Conservation (phyloP, 106 monocot species). For the Agapanthus africanus region DNA sequence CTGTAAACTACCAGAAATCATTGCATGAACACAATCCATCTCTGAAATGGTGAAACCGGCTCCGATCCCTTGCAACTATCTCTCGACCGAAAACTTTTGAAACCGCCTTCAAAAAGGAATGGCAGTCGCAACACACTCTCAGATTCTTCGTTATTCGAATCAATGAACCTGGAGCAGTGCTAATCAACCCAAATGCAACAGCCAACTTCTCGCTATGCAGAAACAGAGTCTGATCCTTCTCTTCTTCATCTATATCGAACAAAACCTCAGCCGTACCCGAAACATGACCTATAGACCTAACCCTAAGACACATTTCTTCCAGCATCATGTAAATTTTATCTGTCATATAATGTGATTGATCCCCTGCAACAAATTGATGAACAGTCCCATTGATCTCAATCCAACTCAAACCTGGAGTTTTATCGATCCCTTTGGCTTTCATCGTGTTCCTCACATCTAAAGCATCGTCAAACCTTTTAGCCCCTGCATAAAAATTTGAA, state of each 20-base stretch:
- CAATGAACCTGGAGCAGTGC: conserved; percentile 17
- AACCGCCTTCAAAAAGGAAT: conserved; percentile 32
- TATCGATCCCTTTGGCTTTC: conserved; percentile 19
- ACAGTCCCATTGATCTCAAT: conserved; percentile 34
- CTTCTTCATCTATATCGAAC: conserved; percentile 43
- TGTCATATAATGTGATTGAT: conserved; percentile 27
- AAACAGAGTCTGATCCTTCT: conserved; percentile 30
- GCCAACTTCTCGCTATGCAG: conserved; percentile 44
- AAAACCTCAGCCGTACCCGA: conserved; percentile 18
- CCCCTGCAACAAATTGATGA: conserved; percentile 37
- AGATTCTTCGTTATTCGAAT: conserved; percentile 44
- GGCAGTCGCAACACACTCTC: conserved; percentile 35
- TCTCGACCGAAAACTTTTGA: conserved; percentile 27
- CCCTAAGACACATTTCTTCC: conserved; percentile 22
- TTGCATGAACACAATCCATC: conserved; percentile 25
- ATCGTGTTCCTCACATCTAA: conserved; percentile 24
- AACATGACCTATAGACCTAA: conserved; percentile 16
- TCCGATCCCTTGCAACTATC: conserved; percentile 31
- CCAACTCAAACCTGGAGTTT: conserved; percentile 38
- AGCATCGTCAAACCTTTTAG: conserved; percentile 31
- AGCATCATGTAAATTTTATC: conserved; percentile 32
- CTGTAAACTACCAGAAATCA: conserved; percentile 34
- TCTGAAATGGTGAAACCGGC: conserved; percentile 29
- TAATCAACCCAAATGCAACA: conserved; percentile 34
- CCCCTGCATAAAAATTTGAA: conserved; percentile 32